These are phyloP conservation scores for Cylindrotheca closterium DNA, from an alignment of 108 stramenopile species.

Conservation along the genomic window DNA sequence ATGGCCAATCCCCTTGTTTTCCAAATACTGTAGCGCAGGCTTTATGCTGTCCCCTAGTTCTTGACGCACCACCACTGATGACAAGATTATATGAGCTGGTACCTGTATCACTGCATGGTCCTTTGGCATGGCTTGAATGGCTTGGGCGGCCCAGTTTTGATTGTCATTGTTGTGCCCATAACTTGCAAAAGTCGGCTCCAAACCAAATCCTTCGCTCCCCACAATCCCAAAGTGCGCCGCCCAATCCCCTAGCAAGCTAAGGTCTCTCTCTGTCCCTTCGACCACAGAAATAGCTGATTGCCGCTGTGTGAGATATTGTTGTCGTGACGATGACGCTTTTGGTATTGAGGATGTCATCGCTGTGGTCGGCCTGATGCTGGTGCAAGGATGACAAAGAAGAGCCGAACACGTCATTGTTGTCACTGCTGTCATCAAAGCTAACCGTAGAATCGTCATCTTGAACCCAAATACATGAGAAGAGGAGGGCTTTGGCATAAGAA, in stretches of 20 bases:
- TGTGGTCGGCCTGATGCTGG: too few species aligned
- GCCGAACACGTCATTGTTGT: too few species aligned
- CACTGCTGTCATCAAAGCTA: too few species aligned
- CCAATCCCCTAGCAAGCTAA: slow-evolving; percentile 2
- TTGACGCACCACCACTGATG: slow-evolving; percentile 18
- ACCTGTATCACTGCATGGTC: slow-evolving; percentile 25
- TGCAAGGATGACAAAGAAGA: too few species aligned
- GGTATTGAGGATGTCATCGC: too few species aligned
- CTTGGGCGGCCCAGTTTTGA: slow-evolving; percentile 2
- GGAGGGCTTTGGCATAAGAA: too few species aligned
- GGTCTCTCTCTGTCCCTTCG: slow-evolving; percentile 8
- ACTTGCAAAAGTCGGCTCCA: slow-evolving; percentile 22
- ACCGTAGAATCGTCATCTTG: too few species aligned
- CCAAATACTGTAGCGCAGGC: slow-evolving; percentile 11
- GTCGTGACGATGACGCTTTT: too few species aligned
- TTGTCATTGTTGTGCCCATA: too few species aligned
- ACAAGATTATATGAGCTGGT: slow-evolving; percentile 39
- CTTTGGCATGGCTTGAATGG: not conserved
- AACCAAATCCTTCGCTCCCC: slow-evolving; percentile 24
- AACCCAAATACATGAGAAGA: too few species aligned
- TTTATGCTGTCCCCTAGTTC: slow-evolving; percentile 32
- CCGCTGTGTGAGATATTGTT: too few species aligned
- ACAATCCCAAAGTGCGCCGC: slow-evolving; percentile 9
- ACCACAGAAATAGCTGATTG: slow-evolving; percentile 2
- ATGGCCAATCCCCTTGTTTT: slow-evolving; percentile 5